Evolutionary conservation across 108 stramenopile species (phyloP).

Genomic region (Craspedostauros australis): DNA sequence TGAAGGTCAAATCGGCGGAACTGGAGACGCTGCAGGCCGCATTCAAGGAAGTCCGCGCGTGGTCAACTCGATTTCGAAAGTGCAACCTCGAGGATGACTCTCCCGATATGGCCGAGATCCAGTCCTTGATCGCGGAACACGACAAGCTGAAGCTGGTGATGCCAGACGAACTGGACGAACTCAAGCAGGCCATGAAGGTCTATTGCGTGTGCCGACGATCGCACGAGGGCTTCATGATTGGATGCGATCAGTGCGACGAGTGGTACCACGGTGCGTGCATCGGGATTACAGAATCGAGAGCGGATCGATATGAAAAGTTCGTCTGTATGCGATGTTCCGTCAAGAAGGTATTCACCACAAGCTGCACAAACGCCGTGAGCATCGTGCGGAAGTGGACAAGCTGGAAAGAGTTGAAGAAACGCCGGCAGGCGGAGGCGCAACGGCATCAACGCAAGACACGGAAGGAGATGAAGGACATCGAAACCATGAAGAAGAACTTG

Average conservation of each 20-base stretch:
- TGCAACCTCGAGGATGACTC: conserved; percentile 36
- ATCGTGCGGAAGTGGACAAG: conserved; percentile 70
- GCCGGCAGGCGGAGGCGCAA: conserved; percentile 53
- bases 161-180: conserved; percentile 53
- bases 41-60: conserved; percentile 37
- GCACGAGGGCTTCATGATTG: conserved; percentile 95
- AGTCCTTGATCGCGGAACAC: conserved; percentile 61
- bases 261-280: conserved; percentile 94
- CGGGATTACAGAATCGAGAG: conserved; percentile 67
- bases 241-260: conserved; percentile 89
- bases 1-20: conserved; percentile 49
- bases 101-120: conserved; percentile 28
- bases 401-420: conserved; percentile 48
- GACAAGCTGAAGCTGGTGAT: conserved; percentile 51
- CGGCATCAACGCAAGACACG: conserved; percentile 63
- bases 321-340: conserved; percentile 68
- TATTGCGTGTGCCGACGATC: conserved; percentile 90
- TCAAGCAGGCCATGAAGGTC: conserved; percentile 55
- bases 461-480: conserved; percentile 57
- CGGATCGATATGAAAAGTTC: conserved; percentile 67
- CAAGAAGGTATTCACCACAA: conserved; percentile 43
- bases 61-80: conserved; percentile 54
- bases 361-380: conserved; percentile 29
- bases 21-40: conserved; percentile 43
- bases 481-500: conserved; percentile 30